Evolutionary conservation across 805 yeast genomes (phyloP).

Genomic region (Yamadazyma takamatsuzukensis): DNA sequence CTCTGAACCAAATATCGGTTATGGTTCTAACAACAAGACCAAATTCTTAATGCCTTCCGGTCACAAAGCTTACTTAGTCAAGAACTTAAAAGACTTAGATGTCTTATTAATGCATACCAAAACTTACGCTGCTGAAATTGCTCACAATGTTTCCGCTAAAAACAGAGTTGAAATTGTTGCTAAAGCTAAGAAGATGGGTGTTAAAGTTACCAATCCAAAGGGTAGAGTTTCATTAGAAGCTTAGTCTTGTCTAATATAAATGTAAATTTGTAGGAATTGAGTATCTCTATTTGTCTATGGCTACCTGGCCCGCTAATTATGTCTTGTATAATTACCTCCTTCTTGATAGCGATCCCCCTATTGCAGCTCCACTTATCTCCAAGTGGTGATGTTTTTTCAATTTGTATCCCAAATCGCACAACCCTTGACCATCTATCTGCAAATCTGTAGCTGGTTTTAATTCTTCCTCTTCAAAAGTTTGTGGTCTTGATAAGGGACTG

Average conservation of each 20-base stretch:
- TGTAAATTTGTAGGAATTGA: conserved; percentile 8
- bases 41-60: conserved; percentile 95
- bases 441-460: conserved; percentile 12
- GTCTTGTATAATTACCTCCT: conserved; percentile 13
- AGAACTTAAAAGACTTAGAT: conserved; percentile 92
- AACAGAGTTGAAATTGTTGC: conserved; percentile 96
- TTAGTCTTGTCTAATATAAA: conserved; percentile 42
- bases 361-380: conserved; percentile 31
- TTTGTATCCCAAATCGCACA: conserved; percentile 40
- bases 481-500: not conserved
- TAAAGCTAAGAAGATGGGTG: conserved; percentile 97
- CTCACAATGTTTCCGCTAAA: conserved; percentile 97
- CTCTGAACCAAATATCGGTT: conserved; percentile 99
- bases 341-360: conserved; percentile 22
- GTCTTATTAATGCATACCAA: conserved; percentile 94
- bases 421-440: conserved; percentile 23
- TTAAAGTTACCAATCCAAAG: conserved; percentile 98
- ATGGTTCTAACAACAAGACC: conserved; percentile 99
- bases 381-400: conserved; percentile 41
- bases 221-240: conserved; percentile 98
- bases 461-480: conserved; percentile 4
- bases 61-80: conserved; percentile 93
- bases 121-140: conserved; percentile 99
- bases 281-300: conserved; percentile 1
- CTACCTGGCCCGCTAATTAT: conserved; percentile 1